Conservation (phyloP, 2,329 filamentous ascomycete species). For the Cercospora berteroae region DNA sequence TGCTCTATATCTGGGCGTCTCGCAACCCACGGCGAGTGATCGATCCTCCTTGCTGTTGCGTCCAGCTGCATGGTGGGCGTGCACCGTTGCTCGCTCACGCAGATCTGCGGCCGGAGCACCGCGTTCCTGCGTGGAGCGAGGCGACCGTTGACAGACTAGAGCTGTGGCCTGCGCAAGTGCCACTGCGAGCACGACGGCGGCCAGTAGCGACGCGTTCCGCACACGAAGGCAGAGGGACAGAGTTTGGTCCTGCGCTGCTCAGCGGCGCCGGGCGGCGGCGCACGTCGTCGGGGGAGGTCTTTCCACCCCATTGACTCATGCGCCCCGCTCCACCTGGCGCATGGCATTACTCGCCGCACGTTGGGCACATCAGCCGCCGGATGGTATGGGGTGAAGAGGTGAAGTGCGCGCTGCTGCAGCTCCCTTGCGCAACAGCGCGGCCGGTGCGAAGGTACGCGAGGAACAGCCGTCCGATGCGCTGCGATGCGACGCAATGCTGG, state of each 20-base stretch:
- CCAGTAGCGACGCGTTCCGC: neutral
- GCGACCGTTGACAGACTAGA: neutral
- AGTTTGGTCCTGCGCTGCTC: slow-evolving; percentile 1
- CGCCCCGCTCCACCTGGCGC: neutral
- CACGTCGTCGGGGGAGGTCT: neutral
- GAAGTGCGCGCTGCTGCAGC: neutral
- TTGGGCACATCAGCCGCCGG: neutral
- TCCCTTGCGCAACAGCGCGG: neutral
- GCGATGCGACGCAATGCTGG: slow-evolving; percentile 3
- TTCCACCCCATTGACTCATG: neutral
- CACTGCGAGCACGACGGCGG: neutral
- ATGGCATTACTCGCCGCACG: neutral
- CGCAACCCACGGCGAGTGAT: neutral
- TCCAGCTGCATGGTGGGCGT: slow-evolving; percentile 3
- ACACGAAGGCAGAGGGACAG: neutral
- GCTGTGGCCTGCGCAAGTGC: neutral
- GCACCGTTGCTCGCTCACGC: neutral
- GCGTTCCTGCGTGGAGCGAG: neutral
- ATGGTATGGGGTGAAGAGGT: neutral
- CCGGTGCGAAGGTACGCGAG: neutral
- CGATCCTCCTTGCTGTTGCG: slow-evolving; percentile 9
- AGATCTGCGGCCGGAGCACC: neutral
- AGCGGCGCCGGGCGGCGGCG: neutral
- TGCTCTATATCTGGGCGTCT: slow-evolving; percentile 3
- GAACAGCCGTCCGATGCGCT: slow-evolving; percentile 1